phyloP scores from a whole-genome alignment of 805 yeast genomes.

The Hanseniaspora taiwanica region DNA sequence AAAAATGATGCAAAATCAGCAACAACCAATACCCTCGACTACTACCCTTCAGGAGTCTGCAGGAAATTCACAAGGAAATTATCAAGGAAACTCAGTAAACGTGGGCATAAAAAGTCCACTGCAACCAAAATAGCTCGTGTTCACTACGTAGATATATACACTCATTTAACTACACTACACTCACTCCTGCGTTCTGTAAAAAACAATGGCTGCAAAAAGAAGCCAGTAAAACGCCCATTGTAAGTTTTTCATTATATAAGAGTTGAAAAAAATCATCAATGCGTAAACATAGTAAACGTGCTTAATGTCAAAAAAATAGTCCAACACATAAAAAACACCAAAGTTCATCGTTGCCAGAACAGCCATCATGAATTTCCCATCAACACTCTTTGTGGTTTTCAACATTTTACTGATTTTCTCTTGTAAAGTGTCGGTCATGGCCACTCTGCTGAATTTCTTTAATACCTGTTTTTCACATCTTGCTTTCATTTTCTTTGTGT shows the following conservation, averaged over 20 bases:
- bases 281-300: conserved; percentile 3
- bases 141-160: no score
- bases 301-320: not conserved
- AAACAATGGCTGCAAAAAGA: conserved; percentile 1
- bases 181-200: not conserved
- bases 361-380: conserved; percentile 3
- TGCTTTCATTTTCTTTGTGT: conserved; percentile 7
- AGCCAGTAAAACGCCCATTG: conserved; percentile 5
- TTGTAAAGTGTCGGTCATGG: conserved; percentile 28
- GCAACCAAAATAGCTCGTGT: not conserved
- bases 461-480: conserved; percentile 23
- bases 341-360: conserved; percentile 1
- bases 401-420: conserved; percentile 21
- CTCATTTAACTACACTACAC: not conserved
- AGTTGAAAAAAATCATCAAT: conserved; percentile 4
- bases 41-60: no score
- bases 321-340: conserved; percentile 1
- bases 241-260: conserved; percentile 1
- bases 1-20: conserved; percentile 18
- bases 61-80: no score
- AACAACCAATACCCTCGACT: no score
- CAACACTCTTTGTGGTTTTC: conserved; percentile 12
- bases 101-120: not conserved
- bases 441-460: conserved; percentile 25
- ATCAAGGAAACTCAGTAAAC: not conserved